Evolutionary conservation across 108 stramenopile genomes (phyloP).

Genomic region (Pseudonitzschia pungens): DNA sequence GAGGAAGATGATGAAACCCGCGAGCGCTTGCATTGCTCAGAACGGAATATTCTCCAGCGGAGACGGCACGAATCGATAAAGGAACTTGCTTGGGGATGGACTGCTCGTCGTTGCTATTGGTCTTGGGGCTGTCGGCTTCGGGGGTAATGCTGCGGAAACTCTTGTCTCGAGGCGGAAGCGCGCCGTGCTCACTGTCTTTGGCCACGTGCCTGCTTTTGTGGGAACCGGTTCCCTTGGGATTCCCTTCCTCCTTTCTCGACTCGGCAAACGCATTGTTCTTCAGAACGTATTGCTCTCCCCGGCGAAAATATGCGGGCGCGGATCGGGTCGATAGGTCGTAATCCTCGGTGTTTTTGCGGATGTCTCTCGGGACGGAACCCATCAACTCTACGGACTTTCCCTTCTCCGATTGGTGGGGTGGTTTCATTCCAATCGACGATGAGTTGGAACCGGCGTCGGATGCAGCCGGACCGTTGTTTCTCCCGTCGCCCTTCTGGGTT

Average conservation of each 20-base stretch:
- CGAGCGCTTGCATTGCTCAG: neutral
- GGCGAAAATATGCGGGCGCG: neutral
- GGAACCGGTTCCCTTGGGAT: too few relatives aligned
- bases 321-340: neutral
- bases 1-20: neutral
- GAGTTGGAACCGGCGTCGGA: neutral
- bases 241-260: too few relatives aligned
- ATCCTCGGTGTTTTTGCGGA: neutral
- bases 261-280: too few relatives aligned
- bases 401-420: neutral
- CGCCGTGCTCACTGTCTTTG: too few relatives aligned
- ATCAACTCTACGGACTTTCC: too few relatives aligned
- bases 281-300: neutral
- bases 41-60: neutral
- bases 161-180: neutral
- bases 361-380: too few relatives aligned
- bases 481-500: slow-evolving; percentile 7
- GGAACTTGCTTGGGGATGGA: slow-evolving; percentile 9
- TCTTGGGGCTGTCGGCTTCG: neutral
- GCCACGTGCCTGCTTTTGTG: too few relatives aligned
- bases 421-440: neutral
- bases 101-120: neutral
- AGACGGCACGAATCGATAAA: neutral
- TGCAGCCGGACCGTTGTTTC: neutral
- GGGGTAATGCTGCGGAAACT: neutral